Evolutionary conservation across 257 asterid genomes (phyloP).

Genomic region (Datura wrightii): DNA sequence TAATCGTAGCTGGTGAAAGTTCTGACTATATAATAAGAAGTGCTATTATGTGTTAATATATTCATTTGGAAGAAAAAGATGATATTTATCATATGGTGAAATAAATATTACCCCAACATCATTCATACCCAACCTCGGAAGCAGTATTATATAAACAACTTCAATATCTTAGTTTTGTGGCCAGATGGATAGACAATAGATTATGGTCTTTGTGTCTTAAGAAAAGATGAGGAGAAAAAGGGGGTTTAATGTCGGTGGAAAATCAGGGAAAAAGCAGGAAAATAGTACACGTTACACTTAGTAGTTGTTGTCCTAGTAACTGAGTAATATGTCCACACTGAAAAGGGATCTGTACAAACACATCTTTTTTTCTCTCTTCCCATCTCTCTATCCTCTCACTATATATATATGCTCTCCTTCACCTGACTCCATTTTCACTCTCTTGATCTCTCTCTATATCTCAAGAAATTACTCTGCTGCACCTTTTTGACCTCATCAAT

Average conservation of each 20-base stretch:
- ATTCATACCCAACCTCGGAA: not conserved
- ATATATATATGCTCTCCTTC: not conserved
- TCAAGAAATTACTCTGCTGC: not conserved
- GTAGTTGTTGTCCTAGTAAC: constrained; percentile 26
- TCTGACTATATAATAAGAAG: not conserved
- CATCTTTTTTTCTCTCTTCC: not conserved
- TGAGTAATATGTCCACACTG: constrained; percentile 29
- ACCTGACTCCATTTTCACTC: not conserved
- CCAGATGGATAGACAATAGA: constrained; percentile 19
- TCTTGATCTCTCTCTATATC: constrained; percentile 7
- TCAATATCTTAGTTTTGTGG: constrained; percentile 16
- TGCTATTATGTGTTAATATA: not conserved
- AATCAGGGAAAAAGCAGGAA: constrained; percentile 22
- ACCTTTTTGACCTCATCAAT: constrained; percentile 13
- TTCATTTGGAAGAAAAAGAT: not conserved
- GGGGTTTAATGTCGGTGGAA: constrained; percentile 26
- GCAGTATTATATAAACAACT: not conserved
- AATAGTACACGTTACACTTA: constrained; percentile 12
- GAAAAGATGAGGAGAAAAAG: not conserved
- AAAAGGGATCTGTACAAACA: constrained; percentile 27
- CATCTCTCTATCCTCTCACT: not conserved
- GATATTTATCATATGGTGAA: not conserved
- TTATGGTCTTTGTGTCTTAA: constrained; percentile 2
- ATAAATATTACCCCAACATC: not conserved
- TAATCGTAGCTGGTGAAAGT: not conserved